A percentile compares a stretch with the other conserved stretches of the same genome.
Evolutionary conservation across 2,329 filamentous ascomycete genomes (phyloP).

Genomic region (Bipolaris oryzae): DNA sequence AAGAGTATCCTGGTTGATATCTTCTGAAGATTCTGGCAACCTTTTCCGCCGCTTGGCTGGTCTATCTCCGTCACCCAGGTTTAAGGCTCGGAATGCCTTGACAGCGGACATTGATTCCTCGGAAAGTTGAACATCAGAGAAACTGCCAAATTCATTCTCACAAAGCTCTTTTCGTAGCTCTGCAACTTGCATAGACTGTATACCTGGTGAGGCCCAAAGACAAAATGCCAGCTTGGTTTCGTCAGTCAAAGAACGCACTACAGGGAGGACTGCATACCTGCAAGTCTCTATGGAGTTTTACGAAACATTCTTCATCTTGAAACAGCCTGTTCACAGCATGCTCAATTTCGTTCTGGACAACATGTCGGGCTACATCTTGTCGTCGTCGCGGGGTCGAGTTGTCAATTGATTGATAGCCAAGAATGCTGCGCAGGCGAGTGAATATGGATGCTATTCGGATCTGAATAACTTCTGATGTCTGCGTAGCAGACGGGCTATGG

Average conservation of each 20-base stretch:
- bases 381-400: background rate
- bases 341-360: conserved; percentile 25
- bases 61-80: conserved; percentile 27
- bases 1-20: conserved; percentile 22
- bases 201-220: conserved; percentile 38
- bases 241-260: conserved; percentile 10
- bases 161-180: conserved; percentile 32
- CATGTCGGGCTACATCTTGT: conserved; percentile 5
- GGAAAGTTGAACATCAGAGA: conserved; percentile 32
- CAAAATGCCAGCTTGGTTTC: conserved; percentile 39
- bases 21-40: conserved; percentile 19
- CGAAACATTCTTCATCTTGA: conserved; percentile 24
- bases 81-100: conserved; percentile 24
- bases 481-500: conserved; percentile 16
- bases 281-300: conserved; percentile 35
- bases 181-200: conserved; percentile 34
- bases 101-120: conserved; percentile 25
- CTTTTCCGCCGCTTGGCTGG: conserved; percentile 41
- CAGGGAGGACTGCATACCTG: conserved; percentile 31
- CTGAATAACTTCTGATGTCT: conserved; percentile 31
- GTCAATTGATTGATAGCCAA: conserved; percentile 5
- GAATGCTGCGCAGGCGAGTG: conserved; percentile 21
- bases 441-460: conserved; percentile 32
- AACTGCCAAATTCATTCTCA: conserved; percentile 23
- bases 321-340: conserved; percentile 27